Evolutionary conservation across 2,329 filamentous ascomycete genomes (phyloP).

Genomic region (Dactylellina sp.): DNA sequence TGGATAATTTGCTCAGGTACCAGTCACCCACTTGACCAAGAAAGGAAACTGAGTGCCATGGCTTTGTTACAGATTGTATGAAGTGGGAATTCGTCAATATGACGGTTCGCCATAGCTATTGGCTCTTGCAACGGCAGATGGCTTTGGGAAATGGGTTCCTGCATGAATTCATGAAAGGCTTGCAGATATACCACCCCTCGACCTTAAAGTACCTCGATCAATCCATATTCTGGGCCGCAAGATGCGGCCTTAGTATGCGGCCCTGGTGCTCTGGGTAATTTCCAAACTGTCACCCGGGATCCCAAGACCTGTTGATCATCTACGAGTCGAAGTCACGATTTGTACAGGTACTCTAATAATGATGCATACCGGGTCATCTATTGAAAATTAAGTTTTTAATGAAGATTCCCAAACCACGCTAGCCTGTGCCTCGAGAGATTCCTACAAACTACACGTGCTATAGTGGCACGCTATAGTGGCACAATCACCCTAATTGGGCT

Average conservation of each 20-base stretch:
- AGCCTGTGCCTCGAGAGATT: not conserved
- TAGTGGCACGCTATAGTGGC: conserved; percentile 1
- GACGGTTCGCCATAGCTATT: conserved; percentile 7
- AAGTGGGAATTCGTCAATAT: conserved; percentile 27
- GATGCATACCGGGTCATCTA: not conserved
- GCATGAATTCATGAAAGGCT: conserved; percentile 39
- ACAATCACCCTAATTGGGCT: not conserved
- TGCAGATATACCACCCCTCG: conserved; percentile 18
- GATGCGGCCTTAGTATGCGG: conserved; percentile 12
- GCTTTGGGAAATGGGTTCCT: conserved; percentile 35
- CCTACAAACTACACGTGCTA: not conserved
- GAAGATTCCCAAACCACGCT: not conserved
- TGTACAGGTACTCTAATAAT: conserved; percentile 3
- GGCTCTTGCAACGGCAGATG: conserved; percentile 11
- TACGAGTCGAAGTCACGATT: not conserved
- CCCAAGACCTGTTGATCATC: not conserved
- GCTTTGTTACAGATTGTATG: conserved; percentile 42
- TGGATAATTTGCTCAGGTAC: conserved; percentile 22
- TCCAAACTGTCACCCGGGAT: not conserved
- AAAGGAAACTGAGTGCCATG: conserved; percentile 31
- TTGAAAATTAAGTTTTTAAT: not conserved
- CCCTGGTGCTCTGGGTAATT: conserved; percentile 24
- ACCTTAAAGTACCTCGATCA: conserved; percentile 2
- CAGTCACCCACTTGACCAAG: conserved; percentile 30
- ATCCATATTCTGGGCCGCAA: conserved; percentile 23